Evolutionary conservation across 1,284 basidiomycete species (phyloP), one percentile per base, ranked within the genome.

Genomic region (Austroboletus rostrupii): DNA sequence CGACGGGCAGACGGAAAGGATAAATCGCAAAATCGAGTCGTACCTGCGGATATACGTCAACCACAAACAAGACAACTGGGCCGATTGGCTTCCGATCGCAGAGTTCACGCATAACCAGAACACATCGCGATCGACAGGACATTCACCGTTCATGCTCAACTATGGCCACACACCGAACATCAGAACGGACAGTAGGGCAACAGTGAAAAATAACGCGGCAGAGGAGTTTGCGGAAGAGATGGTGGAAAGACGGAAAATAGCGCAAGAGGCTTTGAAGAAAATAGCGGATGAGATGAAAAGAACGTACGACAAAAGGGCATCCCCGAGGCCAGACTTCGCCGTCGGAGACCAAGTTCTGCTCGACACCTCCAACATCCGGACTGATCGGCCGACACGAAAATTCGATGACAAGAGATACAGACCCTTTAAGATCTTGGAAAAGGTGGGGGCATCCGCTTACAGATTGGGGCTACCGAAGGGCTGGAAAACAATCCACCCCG

Each of bases 41-140:
- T 70, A 68, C 42, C 45, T 72, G 0, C 20, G 50, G 0, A 43
- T 61, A 0, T 71, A 60, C 28, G 36, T 35, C 17, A 66, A 68
- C 40, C 53, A 72, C 39, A 32, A 59, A 9, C 74, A 76, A 49
- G 48, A 57, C 38, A 59, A 76, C 45, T 78, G 76, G 75, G 44
- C 49, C 1, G 50, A 65, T 13, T 62, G 59, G 39, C 50, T 74
- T 0, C 52, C 66, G 0, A 53, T 66, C 0, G 59, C 66, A 0
- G 64, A 73, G 37, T 73, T 74, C 36, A 32, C 61, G 0, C 57
- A 64, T 46, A 55, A 49, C 10, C n/a, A 44, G 3, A 19, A 23
- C 0, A 31, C 14, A 0, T 20, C 6, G 5, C 28, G 21, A 0
- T 4, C 45, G 8, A 43, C 29, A 0, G 9, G 32, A 4, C 11